Conservation (phyloP, 2,329 filamentous ascomycete genomes). For the Epichloe baconii region DNA sequence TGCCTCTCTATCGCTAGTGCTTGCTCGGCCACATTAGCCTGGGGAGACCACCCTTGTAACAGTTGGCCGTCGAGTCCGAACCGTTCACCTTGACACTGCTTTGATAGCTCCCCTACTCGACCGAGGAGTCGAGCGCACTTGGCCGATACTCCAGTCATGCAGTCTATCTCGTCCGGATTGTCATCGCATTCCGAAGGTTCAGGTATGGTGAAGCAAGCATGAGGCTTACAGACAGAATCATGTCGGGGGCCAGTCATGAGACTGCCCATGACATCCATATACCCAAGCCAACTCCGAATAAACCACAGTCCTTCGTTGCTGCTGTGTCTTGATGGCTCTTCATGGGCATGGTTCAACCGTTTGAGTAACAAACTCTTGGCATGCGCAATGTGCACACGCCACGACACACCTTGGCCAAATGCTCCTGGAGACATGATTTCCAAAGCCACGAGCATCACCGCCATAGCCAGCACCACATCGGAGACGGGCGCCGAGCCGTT, state of each 20-base stretch:
- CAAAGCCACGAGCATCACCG: conserved; percentile 73
- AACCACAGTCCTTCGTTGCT: conserved; percentile 52
- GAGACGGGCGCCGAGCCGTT: conserved; percentile 50
- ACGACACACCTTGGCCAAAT: conserved; percentile 68
- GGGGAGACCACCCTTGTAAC: conserved; percentile 43
- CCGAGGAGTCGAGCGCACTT: conserved; percentile 66
- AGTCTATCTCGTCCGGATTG: conserved; percentile 55
- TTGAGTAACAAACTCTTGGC: conserved; percentile 63
- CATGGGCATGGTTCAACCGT: conserved; percentile 21
- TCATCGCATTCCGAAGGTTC: neutral
- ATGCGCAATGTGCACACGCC: conserved; percentile 66
- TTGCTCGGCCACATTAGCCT: conserved; percentile 24
- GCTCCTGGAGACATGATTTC: conserved; percentile 74
- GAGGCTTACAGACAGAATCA: neutral
- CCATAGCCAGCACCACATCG: conserved; percentile 62
- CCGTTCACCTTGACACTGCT: conserved; percentile 52
- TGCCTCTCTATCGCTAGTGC: conserved; percentile 49
- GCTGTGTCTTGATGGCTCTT: neutral
- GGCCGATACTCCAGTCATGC: conserved; percentile 49
- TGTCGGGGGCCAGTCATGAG: conserved; percentile 42
- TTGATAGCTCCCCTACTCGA: conserved; percentile 59
- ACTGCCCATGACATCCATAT: conserved; percentile 67
- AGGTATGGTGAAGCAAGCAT: neutral
- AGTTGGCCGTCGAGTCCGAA: conserved; percentile 33
- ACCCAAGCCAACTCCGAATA: conserved; percentile 70